Base-by-base conservation (phyloP, 2,329 filamentous ascomycete genomes). In the Cladosporium austrohemisphaericum region DNA sequence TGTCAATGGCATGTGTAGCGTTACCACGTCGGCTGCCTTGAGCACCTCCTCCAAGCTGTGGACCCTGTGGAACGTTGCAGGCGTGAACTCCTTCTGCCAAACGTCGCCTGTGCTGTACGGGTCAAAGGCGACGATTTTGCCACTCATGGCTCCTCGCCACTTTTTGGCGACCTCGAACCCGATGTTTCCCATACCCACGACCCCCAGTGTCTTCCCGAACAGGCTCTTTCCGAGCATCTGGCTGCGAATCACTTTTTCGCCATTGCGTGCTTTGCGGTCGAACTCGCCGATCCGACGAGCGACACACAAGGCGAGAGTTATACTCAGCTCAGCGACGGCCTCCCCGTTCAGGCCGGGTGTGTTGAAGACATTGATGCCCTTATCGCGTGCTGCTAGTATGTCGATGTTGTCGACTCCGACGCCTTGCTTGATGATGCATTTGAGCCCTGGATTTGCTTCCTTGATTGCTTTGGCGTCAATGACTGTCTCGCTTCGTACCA, bases 331-430 rank as follows among this genome's bases (percentile, higher is more conserved):
- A 5, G 67, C 67, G 1, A 71, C 68, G 2, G 66, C 54, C 9
- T 68, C 65, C 5, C 73, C 64, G 50, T 76, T 76, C 19, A 72
- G 67, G 9, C 61, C 67, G 1, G 73, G 71, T 35, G 68, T 72
- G 43, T 76, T 76, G 48, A 66, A 69, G 28, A 78, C 71, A 11
- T 65, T 63, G 43, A 78, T 69, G 20, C 70, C 71, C 8, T 71
- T 65, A 46, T 64, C 61, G 31, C 63, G 65, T 54, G 70, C 74
- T 38, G 71, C 71, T 5, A 66, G 59, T 18, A 75, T 65, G 54
- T 76, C 72, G 31, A 77, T 64, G 52, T 68, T 70, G 56, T 75
- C 72, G 48, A 69, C 71, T 23, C 75, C 75, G 11, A 71, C 69
- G 20, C 74, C 75, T 57, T 72, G 69, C 23, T 75, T 65, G 49